Base-by-base conservation (phyloP, 2,329 filamentous ascomycete genomes). In the Fusarium equiseti region DNA sequence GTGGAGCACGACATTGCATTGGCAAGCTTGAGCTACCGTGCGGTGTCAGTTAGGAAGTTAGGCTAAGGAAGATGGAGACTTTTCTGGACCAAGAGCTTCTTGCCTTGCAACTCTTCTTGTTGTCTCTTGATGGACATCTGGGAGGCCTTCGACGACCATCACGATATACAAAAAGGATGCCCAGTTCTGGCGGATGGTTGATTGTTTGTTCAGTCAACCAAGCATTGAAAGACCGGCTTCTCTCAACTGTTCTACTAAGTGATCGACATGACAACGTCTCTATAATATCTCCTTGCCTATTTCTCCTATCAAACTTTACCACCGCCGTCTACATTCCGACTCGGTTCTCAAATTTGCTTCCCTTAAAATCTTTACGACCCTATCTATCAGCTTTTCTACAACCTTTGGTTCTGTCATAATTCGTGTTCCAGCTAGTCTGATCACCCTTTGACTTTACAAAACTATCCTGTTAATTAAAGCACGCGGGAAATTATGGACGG, bases 111-210 rank as follows among this genome's bases (percentile, higher is more conserved):
- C 55, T 54, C 52, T 54, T 63, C 43, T 32, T 55, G 24, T 64
- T 66, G 63, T 61, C 51, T 57, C 52, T 72, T 54, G 44, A 66
- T 63, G 59, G 71, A 67, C 51, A 31, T 59, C 63, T 63, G 66
- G 74, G 74, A 75, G 74, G 74, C 74, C 73, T 75, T 76, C 73
- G 66, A 67, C 62, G 29, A 60, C 55, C 57, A 67, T 76, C 59
- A 68, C 67, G 72, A 76, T 76, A 75, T 76, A 76, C 75, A 76
- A 75, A 76, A 76, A 74, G 75, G 72, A 73, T 75, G 68, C 65
- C 59, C 52, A 49, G 63, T 49, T 70, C 71, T 46, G 49, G 51
- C 45, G 22, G 49, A 71, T 65, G 63, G 52, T 68, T 45, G 54
- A 49, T 63, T 71, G 56, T 51, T 42, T 61, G 71, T 46, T 56